These are phyloP conservation scores for Lactarius akahatsu DNA, from an alignment of 768 basidiomycete genomes.

Conservation along the genomic window DNA sequence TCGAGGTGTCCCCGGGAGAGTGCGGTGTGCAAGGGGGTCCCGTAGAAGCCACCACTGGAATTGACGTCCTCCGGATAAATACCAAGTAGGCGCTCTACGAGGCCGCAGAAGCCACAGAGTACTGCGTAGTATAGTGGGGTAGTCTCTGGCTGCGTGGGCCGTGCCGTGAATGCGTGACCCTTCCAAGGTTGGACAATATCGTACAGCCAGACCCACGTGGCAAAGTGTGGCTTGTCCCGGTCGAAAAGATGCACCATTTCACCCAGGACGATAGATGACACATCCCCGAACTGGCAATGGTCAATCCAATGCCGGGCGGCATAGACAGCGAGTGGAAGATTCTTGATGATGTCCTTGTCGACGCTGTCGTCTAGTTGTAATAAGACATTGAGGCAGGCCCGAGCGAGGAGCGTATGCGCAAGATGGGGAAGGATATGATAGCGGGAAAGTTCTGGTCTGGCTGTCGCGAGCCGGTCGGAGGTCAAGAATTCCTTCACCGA, in stretches of 20 bases:
- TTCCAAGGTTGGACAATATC: not conserved
- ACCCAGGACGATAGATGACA: not conserved
- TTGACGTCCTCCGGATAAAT: not conserved
- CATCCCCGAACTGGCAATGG: not conserved
- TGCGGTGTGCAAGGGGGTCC: not conserved
- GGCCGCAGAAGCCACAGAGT: not conserved
- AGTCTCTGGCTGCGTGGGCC: not conserved
- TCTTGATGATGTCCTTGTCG: not conserved
- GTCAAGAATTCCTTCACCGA: constrained; percentile 5
- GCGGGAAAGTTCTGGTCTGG: not conserved
- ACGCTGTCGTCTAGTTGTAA: not conserved
- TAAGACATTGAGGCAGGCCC: not conserved
- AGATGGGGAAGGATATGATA: not conserved
- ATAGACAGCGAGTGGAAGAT: not conserved
- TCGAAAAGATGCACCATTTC: not conserved
- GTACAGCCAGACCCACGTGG: constrained; percentile 3
- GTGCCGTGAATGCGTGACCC: not conserved
- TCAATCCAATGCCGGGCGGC: not conserved
- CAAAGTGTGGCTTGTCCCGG: not conserved
- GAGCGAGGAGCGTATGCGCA: not conserved
- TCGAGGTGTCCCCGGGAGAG: not conserved
- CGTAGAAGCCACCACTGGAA: not conserved
- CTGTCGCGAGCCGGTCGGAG: not conserved
- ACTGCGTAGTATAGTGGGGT: not conserved
- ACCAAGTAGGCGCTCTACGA: not conserved